Base-by-base conservation (phyloP, 2,329 filamentous ascomycete species). In the Sarocladium brachiariae region DNA sequence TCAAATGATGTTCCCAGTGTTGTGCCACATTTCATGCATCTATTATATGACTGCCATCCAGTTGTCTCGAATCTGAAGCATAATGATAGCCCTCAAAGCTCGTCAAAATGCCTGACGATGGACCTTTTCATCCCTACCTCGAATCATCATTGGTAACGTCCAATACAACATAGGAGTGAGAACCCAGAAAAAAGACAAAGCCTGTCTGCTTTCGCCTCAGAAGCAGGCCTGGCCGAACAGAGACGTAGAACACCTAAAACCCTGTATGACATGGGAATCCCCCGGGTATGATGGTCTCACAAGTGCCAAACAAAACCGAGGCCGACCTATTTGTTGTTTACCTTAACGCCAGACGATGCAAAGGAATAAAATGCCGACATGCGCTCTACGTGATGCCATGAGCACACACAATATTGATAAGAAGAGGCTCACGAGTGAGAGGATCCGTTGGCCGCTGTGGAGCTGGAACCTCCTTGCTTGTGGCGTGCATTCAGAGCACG, bases 401-500 rank as follows among this genome's bases (percentile, higher is more conserved):
- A 47, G 43, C 43, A 19, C 25, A 25, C 43, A 3, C 10, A 18
- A 31, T 13, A n/a, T 19, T 33, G 14, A n/a, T 27, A 18, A 9
- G 2, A 47, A 47, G 18, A 8, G n/a, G 24, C 43, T 49, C 23
- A 49, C 21, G 46, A 24, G 49, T 52, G 52, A 31, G 61, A 64
- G 35, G 64, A 61, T 38, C 65, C 66, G 50, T 69, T 68, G 24
- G 62, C 57, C 38, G 61, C 62, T 41, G 57, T 50, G 30, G 63
- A 59, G 49, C 58, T 53, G 10, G 65, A 60, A 21, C 56, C 54
- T n/a, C 57, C 57, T 49, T 63, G 52, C 55, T 59, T 64, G 52
- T 66, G 63, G 48, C 65, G 64, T 41, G 61, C 57, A 49, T 66
- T 59, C 39, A 74, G 59, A 33, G 66, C 69, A 53, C 63, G 64